Percentiles rank a stretch among this genome's conserved stretches.
Evolutionary conservation across 2,329 filamentous ascomycete species (phyloP).

Genomic region (Pyrenophora seminiperda): DNA sequence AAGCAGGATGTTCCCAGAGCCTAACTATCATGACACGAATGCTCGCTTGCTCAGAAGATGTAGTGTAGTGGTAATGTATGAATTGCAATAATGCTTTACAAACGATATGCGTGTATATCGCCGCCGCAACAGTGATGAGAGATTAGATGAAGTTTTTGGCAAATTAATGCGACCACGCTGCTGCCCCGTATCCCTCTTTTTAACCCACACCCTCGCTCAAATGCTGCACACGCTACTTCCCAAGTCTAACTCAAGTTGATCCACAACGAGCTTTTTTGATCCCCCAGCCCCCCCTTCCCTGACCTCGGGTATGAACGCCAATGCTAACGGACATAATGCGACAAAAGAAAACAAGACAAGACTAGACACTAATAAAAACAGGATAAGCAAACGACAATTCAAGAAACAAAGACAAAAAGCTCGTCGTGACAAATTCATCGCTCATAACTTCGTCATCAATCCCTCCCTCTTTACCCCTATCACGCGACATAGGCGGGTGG

Average conservation of each 20-base stretch:
- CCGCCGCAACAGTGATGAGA: too few species aligned
- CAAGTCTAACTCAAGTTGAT: conserved; percentile 8
- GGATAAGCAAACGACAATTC: conserved; percentile 3
- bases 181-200: too few species aligned
- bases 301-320: conserved; percentile 2
- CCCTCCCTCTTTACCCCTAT: background rate
- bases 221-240: too few species aligned
- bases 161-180: too few species aligned
- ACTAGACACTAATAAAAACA: background rate
- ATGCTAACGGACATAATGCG: conserved; percentile 6
- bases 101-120: too few species aligned
- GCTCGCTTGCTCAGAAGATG: too few species aligned
- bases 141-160: background rate
- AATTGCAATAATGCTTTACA: too few species aligned
- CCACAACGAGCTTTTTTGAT: conserved; percentile 11
- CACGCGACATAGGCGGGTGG: conserved; percentile 45
- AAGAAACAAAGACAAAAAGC: conserved; percentile 4
- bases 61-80: too few species aligned
- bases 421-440: conserved; percentile 16
- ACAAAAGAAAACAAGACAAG: background rate
- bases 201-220: too few species aligned
- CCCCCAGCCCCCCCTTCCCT: background rate
- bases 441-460: conserved; percentile 13
- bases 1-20: too few species aligned
- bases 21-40: too few species aligned